Evolutionary conservation across 1,139 yeast genomes (phyloP).

Genomic region (Candida mesenterica): DNA sequence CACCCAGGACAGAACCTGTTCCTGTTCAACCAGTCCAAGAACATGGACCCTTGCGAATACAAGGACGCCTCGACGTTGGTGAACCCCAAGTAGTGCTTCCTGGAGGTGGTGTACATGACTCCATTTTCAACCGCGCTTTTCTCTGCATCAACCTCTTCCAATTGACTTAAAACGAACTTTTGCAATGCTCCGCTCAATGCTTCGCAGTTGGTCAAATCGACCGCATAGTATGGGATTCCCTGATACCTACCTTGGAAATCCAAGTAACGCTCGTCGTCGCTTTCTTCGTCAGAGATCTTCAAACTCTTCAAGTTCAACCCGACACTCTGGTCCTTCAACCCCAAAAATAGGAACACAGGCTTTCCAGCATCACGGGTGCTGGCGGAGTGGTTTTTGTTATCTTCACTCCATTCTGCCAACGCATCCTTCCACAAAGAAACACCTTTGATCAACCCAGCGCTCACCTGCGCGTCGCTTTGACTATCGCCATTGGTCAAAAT

Average conservation of each 20-base stretch:
- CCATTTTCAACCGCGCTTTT: constrained; percentile 17
- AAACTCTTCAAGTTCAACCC: constrained; percentile 32
- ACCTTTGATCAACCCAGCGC: constrained; percentile 18
- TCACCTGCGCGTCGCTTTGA: constrained; percentile 16
- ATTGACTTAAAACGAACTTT: constrained; percentile 10
- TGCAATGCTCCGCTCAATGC: constrained; percentile 24
- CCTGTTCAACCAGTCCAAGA: constrained; percentile 78
- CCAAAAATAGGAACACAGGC: constrained; percentile 61
- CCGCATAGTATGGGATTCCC: constrained; percentile 77
- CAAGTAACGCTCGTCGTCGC: constrained; percentile 30
- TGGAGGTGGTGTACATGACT: constrained; percentile 32
- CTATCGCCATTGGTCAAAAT: constrained; percentile 37
- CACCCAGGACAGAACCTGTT: constrained; percentile 87
- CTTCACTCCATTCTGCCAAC: constrained; percentile 28
- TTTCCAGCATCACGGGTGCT: constrained; percentile 28
- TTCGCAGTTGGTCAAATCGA: constrained; percentile 53
- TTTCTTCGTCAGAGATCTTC: constrained; percentile 25
- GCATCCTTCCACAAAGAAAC: constrained; percentile 24
- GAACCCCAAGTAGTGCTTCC: constrained; percentile 38
- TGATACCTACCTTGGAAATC: constrained; percentile 51
- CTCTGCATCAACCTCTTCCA: constrained; percentile 4
- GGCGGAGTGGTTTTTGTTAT: constrained; percentile 35
- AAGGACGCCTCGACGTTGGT: constrained; percentile 56
- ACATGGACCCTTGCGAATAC: constrained; percentile 80
- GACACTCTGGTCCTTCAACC: constrained; percentile 58